Percentiles rank a stretch among this genome's conserved stretches.
Conservation (phyloP, 345 rosid genomes). For the Acer saccharum region DNA sequence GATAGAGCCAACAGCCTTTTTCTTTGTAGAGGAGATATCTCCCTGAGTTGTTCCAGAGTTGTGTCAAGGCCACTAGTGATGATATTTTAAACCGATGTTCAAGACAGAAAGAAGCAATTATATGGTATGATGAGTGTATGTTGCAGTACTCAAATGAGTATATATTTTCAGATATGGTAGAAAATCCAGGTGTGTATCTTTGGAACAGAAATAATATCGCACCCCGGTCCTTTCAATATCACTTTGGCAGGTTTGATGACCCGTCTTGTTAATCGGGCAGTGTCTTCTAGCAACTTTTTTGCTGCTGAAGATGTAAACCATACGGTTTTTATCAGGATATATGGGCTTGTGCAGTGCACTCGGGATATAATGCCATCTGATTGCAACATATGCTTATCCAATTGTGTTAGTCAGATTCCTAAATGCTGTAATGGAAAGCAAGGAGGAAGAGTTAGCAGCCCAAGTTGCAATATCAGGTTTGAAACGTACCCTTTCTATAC, state of each 20-base stretch:
- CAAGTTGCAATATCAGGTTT: slow-evolving; percentile 31
- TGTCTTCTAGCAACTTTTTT: slow-evolving; percentile 26
- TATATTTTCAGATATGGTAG: slow-evolving; percentile 28
- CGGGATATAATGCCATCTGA: slow-evolving; percentile 43
- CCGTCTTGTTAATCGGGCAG: slow-evolving; percentile 18
- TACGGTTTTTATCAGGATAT: slow-evolving; percentile 17
- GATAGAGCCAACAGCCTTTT: slow-evolving; percentile 15
- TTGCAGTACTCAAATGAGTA: slow-evolving; percentile 48
- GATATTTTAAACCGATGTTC: slow-evolving; percentile 34
- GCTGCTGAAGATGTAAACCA: slow-evolving; percentile 23
- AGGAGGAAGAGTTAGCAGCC: slow-evolving; percentile 34
- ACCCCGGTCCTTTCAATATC: slow-evolving; percentile 17
- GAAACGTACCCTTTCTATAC: slow-evolving; percentile 25
- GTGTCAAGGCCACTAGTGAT: slow-evolving; percentile 2
- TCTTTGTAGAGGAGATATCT: slow-evolving; percentile 25
- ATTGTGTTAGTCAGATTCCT: slow-evolving; percentile 20
- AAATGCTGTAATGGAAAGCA: slow-evolving; percentile 29
- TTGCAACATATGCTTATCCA: slow-evolving; percentile 42
- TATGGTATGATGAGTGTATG: too few species aligned
- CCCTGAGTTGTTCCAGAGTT: not conserved
- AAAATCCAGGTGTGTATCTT: slow-evolving; percentile 14
- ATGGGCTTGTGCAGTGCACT: slow-evolving; percentile 54
- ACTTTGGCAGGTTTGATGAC: not conserved
- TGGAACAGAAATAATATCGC: slow-evolving; percentile 22
- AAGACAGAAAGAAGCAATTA: slow-evolving; percentile 32